Base-by-base conservation (phyloP, 177 flowering plant genomes). In the Vitis hybrid region DNA sequence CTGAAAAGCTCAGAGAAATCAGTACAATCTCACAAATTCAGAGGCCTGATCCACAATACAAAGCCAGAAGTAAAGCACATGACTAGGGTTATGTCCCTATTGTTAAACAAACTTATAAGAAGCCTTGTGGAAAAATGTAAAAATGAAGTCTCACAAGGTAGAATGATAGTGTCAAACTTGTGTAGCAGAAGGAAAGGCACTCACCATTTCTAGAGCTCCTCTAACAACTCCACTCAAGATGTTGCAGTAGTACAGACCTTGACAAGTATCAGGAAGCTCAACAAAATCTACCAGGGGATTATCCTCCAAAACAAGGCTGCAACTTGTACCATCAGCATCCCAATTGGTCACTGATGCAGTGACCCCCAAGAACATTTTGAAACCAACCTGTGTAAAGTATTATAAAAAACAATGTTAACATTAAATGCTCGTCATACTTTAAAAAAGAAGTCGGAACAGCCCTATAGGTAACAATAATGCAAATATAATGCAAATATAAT, bases 231-330 rank as follows among this genome's bases (percentile, higher is more conserved):
- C 99, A 76, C 97, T 91, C 60, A 92, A 78, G 74, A 96, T 82
- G 76, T 96, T 96, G 88, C 99, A 96, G 58, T 96, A 96, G 73
- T 87, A 79, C 9, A 96, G 88, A 51, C 99, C 99, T 82, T 96
- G 99, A 71, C 98, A 93, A 7, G 94, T 96, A 81, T 96, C 99
- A 58, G 98, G 98, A 73, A 96, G 97, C 79, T 96, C 99, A 56
- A 96, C 98, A 77, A 96, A 96, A 70, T 96, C 99, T 60, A 96
- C 98, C 56, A 96, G 76, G 5, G 98, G 99, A 74, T 93, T 96
- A 71, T 96, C 99, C 77, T 93, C 99, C 81, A 93, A 79, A 30
- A 96, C 76, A 52, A 96, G 76, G 71, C 94, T 91, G 82, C 98
- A 96, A 63, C 84, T 83, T 72, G 92, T 90, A 60, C 99, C 99